Base-by-base conservation (phyloP, 2,329 filamentous ascomycete species). In the Pestalotiopsis fici region DNA sequence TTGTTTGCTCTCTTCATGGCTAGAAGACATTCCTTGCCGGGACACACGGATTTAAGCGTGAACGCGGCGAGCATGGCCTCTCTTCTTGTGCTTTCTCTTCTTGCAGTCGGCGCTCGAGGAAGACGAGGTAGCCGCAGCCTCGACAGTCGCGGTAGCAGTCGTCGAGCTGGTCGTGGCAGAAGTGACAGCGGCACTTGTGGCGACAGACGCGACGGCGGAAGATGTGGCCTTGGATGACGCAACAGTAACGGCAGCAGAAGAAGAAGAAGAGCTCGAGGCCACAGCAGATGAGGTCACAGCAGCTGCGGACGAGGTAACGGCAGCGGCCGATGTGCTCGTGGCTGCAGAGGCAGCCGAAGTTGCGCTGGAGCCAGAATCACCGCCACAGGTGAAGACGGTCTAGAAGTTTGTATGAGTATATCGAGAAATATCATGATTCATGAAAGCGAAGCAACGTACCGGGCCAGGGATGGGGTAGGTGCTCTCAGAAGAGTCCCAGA, bases 391-490 rank as follows among this genome's bases (percentile, higher is more conserved):
- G 57, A 35, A 59, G 25, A 59, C 57, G 12, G 57, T 31, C 57
- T 59, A 23, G 18, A n/a, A 35, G 3, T 11, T 12, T 21, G 7
- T 25, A 15, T 28, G 15, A 37, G 27, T 59, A 11, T 9, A 39
- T n/a, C n/a, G 27, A 2, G 9, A 23, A 12, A 9, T 31, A 18
- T 18, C 21, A 11, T 37, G 28, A 31, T 37, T n/a, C 13, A 18
- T 21, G n/a, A n/a, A 13, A 13, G n/a, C 2, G n/a, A 21, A 5
- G 13, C 4, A 56, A 37, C 31, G 12, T 35, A 37, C 50, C 15
- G 62, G 62, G 47, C 62, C 62, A 18, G 62, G 62, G 25, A 64
- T 64, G 62, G 62, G 62, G 62, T 64, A 64, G 3, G 62, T 64
- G 43, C 28, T 56, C 13, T 31, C 31, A 15, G 43, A 55, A 18